Base-by-base conservation (phyloP, 305 asterid genomes). In the Striga hermonthica region DNA sequence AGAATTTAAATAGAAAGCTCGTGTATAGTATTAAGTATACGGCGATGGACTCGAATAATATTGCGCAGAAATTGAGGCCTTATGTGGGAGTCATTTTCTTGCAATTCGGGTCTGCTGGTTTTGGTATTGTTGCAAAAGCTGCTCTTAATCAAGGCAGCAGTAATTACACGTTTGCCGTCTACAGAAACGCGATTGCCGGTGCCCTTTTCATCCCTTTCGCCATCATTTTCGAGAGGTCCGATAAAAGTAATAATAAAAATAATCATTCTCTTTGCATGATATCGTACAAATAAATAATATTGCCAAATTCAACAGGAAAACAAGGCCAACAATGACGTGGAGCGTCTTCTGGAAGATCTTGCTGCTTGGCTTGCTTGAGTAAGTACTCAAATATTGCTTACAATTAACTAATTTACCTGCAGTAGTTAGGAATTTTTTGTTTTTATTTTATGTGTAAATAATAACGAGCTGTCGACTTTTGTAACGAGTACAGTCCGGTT, bases 141-240 rank as follows among this genome's bases (percentile, higher is more conserved):
- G 95, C 95, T 14, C 55, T 86, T 16, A 86, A 84, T 39, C 74
- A 82, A 64, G 95, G 95, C 13, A 86, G 84, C 89, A 86, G 91
- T 76, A 84, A 81, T 64, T 86, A 81, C 53, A 90, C 84, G 6
- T 73, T 84, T 34, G 87, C 81, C 15, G 90, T 86, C 31, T 86
- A 86, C 50, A 82, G 90, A 16, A 90, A 86, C 12, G 86, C 82
- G n/a, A 71, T 86, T 43, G 91, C 95, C 69, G 77, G 84, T 52
- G 40, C 76, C 4, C 79, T 81, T 71, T 76, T 86, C 43, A 76
- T 80, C 16, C 95, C 95, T 41, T 86, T 86, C 50, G 91, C 95
- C 3, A 45, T 82, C 39, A 62, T 78, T 59, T 52, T 86, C 7
- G 95, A 86, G 79, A 84, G 79, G 95, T 86, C 12, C 31, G n/a